Base-by-base conservation (phyloP, 2,329 filamentous ascomycete genomes). In the Nigrograna mackinnonii region DNA sequence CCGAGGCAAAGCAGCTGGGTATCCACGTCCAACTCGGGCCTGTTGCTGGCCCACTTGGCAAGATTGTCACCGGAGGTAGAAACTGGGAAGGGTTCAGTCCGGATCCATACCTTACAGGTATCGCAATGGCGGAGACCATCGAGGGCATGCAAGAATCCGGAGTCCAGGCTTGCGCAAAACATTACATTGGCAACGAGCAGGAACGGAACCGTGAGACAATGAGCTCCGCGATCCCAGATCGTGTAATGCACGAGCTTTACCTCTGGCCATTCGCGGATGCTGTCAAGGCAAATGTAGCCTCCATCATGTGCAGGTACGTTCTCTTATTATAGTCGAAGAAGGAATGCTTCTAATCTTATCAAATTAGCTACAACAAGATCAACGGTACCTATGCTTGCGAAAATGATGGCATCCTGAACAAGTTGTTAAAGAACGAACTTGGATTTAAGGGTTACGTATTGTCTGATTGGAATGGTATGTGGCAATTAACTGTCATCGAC, bases 201-300 rank as follows among this genome's bases (percentile, higher is more conserved):
- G 85, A 87, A 63, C 72, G 67, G 2, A 70, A 74, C 32, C 67
- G 74, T 6, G 60, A 69, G 6, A 62, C 65, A 9, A 66, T 69
- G 44, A 73, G 58, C 16, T 78, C 79, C 32, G 86, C 85, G 54
- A 73, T 87, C 14, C 85, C 88, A 45, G 87, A 91, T 64, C 81
- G 86, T 48, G 85, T 86, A 1, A 72, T 90, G 60, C 87, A 90
- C 56, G 87, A 91, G 64, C 67, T 89, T 5, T 91, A 90, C 60
- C 72, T 85, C 19, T 91, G 87, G 87, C 87, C 87, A 0, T 91
- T 91, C 58, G 85, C 80, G 19, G 86, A 91, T 57, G 84, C 84
- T 1, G 79, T 89, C 39, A 76, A 76, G 41, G 85, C 85, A 6
- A 85, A 85, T 9, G 84, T 86, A 35, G 66, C 70, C 11, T 69